These are phyloP conservation scores for Mucuna pruriens DNA, from an alignment of 306 rosid genomes.

Conservation along the genomic window DNA sequence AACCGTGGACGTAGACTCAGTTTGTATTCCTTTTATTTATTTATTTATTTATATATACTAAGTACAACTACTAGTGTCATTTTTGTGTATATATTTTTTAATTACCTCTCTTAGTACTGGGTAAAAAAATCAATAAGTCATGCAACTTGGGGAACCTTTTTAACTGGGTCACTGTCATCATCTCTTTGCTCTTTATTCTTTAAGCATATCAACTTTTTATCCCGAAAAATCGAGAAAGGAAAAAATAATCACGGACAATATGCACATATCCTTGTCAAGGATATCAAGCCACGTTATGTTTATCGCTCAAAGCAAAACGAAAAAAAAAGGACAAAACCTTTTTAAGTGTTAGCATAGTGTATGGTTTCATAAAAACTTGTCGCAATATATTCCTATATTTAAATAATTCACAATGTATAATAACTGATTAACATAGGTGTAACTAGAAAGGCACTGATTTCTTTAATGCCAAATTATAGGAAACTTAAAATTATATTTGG, in stretches of 20 bases:
- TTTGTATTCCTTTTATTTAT: not conserved
- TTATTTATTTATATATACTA: no score
- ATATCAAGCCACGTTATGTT: slow-evolving; percentile 27
- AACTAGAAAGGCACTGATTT: not conserved
- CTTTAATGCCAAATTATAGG: not conserved
- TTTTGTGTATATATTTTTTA: not conserved
- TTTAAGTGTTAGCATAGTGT: slow-evolving; percentile 14
- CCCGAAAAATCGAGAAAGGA: slow-evolving; percentile 18
- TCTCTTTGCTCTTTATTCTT: slow-evolving; percentile 40
- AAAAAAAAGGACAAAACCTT: slow-evolving; percentile 3
- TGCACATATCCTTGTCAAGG: slow-evolving; percentile 34
- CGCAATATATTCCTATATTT: not conserved
- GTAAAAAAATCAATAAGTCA: slow-evolving; percentile 1
- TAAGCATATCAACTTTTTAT: slow-evolving; percentile 39
- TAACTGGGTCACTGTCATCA: slow-evolving; percentile 41
- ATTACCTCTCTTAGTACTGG: not conserved
- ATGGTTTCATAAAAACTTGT: not conserved
- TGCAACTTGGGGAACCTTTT: slow-evolving; percentile 44
- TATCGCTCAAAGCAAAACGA: not conserved
- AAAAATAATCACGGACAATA: slow-evolving; percentile 15
- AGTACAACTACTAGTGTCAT: not conserved
- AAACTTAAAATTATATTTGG: not conserved
- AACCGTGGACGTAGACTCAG: not conserved
- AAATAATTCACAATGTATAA: not conserved
- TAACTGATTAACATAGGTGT: not conserved